Base-by-base conservation (phyloP, 1,284 basidiomycete genomes). In the Ceratobasidium sp. region DNA sequence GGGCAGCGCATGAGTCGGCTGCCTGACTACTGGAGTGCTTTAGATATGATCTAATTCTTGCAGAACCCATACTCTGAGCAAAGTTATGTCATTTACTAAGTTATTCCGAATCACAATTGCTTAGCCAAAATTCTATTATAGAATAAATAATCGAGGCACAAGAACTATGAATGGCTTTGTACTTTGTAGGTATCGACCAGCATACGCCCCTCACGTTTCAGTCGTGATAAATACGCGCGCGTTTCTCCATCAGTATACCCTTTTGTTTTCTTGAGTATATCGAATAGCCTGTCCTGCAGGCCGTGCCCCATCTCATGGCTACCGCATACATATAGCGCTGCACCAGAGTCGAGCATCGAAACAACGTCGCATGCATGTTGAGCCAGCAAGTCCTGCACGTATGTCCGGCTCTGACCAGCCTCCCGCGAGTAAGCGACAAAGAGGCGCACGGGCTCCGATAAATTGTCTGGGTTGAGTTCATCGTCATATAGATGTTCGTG, bases 301-400 rank as follows among this genome's bases (percentile, higher is more conserved):
- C 62, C 43, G 22, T 31, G 62, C 19, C 41, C 62, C 62, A 64
- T 64, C 46, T 49, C 62, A 22, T 64, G 62, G 29, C 62, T 48
- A 13, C 62, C 62, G 43, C 62, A 64, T 64, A 64, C 62, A 64
- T 49, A 64, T 14, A 64, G 3, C 43, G 62, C 62, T 7, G 62
- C 62, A 46, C 62, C 62, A 8, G 62, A 64, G n/a, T 64, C 62
- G 46, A 64, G 62, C 39, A 64, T 24, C 2, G 39, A 22, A 34
- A 64, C 16, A 16, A 64, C 43, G 29, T 64, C 62, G 39, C 39
- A 46, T 9, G 43, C 43, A 43, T 64, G 46, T n/a, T 64, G n/a
- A 1, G 24, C 43, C n/a, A 64, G 39, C 62, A 64, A 31, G 29
- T 64, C 62, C 19, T 64, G 62, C 24, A 64, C 62, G 46, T 64